Evolutionary conservation across 768 basidiomycete species (phyloP), one percentile per base, ranked within the genome.

Genomic region (Gloeostereum incarnatum): DNA sequence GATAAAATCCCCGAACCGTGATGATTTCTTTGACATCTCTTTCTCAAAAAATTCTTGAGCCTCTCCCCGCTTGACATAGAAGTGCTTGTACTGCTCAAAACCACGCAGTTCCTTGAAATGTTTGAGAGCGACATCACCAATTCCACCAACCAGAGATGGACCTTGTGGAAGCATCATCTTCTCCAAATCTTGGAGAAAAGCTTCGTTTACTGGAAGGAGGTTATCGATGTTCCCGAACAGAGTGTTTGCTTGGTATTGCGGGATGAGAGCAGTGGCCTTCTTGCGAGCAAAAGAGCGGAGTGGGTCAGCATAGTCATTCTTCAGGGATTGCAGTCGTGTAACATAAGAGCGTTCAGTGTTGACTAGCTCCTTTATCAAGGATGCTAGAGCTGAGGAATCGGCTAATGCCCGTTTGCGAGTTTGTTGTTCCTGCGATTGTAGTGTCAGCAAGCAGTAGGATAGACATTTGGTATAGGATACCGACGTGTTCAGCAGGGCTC

Each of bases 221-320:
- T 75, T 80, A 57, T 97, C 93, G 36, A 97, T 73, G 59, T 99
- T 98, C 39, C 88, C 89, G 49, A 99, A 98, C 17, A 99, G 69
- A 1, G 78, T 87, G 46, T 87, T 92, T 23, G 93, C 93, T 55
- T 97, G 87, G 55, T 94, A 97, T 16, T 77, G 60, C 1, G 86
- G 82, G 31, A 99, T 73, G 49, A 99, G 88, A 24, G 85, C 78
- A 0, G 87, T 92, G 42, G 83, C 81, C 53, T 87, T 86, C 56
- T 71, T 80, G 39, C 75, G 73, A 16, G 94, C 78, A 55, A 93
- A 99, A 31, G 73, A 73, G 25, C 92, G 78, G 19, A 99, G 65
- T 6, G 92, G 96, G 54, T 90, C 83, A 23, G 93, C 94, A 53
- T 96, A 98, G 49, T 88, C 80, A 31, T 71, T 60, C 59, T 93